These are phyloP conservation scores for Auriculariales sp. DNA, from an alignment of 768 basidiomycete species.

Conservation along the genomic window DNA sequence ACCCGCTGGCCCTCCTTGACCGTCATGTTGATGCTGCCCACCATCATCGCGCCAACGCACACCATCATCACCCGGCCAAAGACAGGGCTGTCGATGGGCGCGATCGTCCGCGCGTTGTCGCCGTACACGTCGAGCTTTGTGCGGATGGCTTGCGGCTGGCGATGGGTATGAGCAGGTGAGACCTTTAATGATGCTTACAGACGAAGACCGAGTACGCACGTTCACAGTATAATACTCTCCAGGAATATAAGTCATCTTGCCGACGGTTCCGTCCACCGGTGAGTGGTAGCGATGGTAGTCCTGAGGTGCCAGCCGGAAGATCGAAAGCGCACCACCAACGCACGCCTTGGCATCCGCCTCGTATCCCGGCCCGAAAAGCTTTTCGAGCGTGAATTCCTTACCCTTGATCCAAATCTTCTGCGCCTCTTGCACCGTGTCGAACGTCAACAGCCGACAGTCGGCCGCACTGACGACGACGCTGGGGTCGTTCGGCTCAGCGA, in stretches of 20 bases:
- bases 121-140: slow-evolving; percentile 10
- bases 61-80: slow-evolving; percentile 47
- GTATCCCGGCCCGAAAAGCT: slow-evolving; percentile 37
- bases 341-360: slow-evolving; percentile 27
- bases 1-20: slow-evolving; percentile 31
- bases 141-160: slow-evolving; percentile 15
- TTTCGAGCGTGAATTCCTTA: slow-evolving; percentile 40
- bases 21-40: slow-evolving; percentile 41
- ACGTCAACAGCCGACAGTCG: slow-evolving; percentile 29
- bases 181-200: slow-evolving; percentile 27
- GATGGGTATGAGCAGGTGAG: slow-evolving; percentile 14
- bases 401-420: slow-evolving; percentile 50
- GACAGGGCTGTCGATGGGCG: slow-evolving; percentile 27
- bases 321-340: slow-evolving; percentile 36
- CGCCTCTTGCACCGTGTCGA: slow-evolving; percentile 20
- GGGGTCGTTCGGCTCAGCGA: slow-evolving; percentile 19
- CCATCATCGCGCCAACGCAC: slow-evolving; percentile 45
- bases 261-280: slow-evolving; percentile 34
- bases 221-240: slow-evolving; percentile 40
- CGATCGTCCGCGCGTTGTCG: slow-evolving; percentile 23
- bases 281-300: slow-evolving; percentile 52
- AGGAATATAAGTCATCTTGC: slow-evolving; percentile 29
- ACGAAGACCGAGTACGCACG: slow-evolving; percentile 1
- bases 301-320: slow-evolving; percentile 40
- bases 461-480: slow-evolving; percentile 27